Evolutionary conservation across 1,284 basidiomycete genomes (phyloP).

Genomic region (Limonomyces culmigenus): DNA sequence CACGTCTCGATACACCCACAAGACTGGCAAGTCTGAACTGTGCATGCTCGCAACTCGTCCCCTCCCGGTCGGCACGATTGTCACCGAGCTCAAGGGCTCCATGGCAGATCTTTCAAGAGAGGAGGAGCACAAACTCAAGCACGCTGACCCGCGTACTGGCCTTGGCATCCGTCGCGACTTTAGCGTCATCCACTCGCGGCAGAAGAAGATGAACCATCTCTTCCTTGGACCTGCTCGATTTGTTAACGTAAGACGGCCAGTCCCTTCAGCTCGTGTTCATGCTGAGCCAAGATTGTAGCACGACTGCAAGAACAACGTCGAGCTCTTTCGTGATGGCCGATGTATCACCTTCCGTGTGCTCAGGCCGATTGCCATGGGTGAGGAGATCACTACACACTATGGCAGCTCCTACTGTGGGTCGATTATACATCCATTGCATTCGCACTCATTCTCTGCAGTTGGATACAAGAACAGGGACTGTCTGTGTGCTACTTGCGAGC

Average conservation of each 20-base stretch:
- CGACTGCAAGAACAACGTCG: slow-evolving; percentile 82
- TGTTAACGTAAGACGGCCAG: slow-evolving; percentile 58
- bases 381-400: slow-evolving; percentile 79
- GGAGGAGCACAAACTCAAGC: slow-evolving; percentile 67
- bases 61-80: slow-evolving; percentile 53
- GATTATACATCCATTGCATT: slow-evolving; percentile 5
- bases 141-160: slow-evolving; percentile 44
- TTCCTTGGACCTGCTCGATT: slow-evolving; percentile 88
- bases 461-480: slow-evolving; percentile 77
- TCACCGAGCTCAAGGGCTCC: slow-evolving; percentile 73
- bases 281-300: too few species aligned
- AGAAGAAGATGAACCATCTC: slow-evolving; percentile 83
- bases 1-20: slow-evolving; percentile 68
- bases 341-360: slow-evolving; percentile 83
- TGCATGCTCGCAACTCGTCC: slow-evolving; percentile 75
- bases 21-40: slow-evolving; percentile 79
- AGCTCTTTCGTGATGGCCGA: slow-evolving; percentile 72
- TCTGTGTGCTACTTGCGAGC: slow-evolving; percentile 82
- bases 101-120: slow-evolving; percentile 74
- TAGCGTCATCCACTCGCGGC: slow-evolving; percentile 79
- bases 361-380: slow-evolving; percentile 62
- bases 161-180: slow-evolving; percentile 74
- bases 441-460: slow-evolving; percentile 30
- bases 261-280: slow-evolving; percentile 4
- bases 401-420: slow-evolving; percentile 70